These are phyloP conservation scores for Colletotrichum cereale DNA, from an alignment of 2,329 filamentous ascomycete genomes.

Conservation along the genomic window DNA sequence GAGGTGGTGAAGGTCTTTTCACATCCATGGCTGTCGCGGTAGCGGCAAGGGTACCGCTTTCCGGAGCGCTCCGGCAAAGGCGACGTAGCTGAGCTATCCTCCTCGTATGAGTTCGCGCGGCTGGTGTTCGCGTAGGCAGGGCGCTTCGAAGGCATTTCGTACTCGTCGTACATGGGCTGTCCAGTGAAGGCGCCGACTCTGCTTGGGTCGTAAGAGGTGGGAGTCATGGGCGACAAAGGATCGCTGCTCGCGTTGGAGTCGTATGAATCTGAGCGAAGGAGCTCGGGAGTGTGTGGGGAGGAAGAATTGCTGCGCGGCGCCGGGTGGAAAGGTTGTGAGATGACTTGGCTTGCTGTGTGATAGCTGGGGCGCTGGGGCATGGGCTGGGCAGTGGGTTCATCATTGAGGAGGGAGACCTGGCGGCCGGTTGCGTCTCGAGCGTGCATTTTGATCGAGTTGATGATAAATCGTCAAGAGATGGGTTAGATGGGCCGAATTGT, in stretches of 20 bases:
- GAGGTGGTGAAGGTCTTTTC: slow-evolving; percentile 87
- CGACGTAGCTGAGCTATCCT: slow-evolving; percentile 59
- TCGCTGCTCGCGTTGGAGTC: slow-evolving; percentile 69
- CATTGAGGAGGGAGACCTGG: slow-evolving; percentile 71
- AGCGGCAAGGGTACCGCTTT: slow-evolving; percentile 82
- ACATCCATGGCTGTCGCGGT: slow-evolving; percentile 78
- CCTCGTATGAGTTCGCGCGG: slow-evolving; percentile 64
- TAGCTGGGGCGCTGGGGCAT: slow-evolving; percentile 47
- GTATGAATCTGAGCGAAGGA: slow-evolving; percentile 72
- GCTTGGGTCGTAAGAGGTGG: slow-evolving; percentile 60
- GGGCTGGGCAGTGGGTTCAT: slow-evolving; percentile 52
- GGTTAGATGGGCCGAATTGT: not conserved
- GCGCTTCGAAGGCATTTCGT: slow-evolving; percentile 52
- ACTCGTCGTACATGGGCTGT: slow-evolving; percentile 44
- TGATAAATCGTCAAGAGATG: not conserved
- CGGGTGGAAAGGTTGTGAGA: slow-evolving; percentile 50
- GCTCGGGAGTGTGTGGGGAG: slow-evolving; percentile 66
- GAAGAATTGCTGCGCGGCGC: slow-evolving; percentile 57
- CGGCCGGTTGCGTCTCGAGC: slow-evolving; percentile 68
- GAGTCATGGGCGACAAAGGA: slow-evolving; percentile 68
- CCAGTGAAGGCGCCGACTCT: slow-evolving; percentile 50
- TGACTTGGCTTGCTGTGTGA: slow-evolving; percentile 50
- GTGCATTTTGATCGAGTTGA: slow-evolving; percentile 57
- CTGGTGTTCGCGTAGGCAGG: slow-evolving; percentile 58
- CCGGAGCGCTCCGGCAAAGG: slow-evolving; percentile 59